A percentile compares a stretch with the other conserved stretches of the same genome.
Conservation (phyloP, 441 rosid genomes). For the Codiaeum variegatum region DNA sequence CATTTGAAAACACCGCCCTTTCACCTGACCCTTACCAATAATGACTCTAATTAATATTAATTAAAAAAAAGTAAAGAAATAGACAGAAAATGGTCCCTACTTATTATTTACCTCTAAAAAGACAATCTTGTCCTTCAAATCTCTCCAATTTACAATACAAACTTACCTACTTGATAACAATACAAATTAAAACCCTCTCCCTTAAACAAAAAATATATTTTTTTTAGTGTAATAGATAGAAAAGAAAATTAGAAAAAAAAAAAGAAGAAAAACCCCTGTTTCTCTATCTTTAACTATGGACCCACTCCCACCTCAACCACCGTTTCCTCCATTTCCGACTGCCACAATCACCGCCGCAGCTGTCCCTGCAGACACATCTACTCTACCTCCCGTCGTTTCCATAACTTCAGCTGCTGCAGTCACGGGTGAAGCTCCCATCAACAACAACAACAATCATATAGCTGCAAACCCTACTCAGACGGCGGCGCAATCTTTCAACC, state of each 20-base stretch:
- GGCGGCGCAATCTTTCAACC: conserved; percentile 19
- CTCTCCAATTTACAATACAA: neutral
- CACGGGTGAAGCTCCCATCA: conserved; percentile 3
- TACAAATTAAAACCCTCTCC: neutral
- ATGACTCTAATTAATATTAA: neutral
- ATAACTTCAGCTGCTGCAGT: conserved; percentile 10
- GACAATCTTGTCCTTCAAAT: neutral
- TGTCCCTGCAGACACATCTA: neutral
- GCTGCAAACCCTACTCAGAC: conserved; percentile 21
- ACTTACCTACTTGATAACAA: neutral
- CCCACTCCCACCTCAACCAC: conserved; percentile 4
- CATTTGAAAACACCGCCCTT: neutral
- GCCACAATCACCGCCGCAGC: neutral
- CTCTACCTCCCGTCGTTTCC: neutral
- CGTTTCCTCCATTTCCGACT: neutral
- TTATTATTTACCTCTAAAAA: neutral
- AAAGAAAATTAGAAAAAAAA: neutral
- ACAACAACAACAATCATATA: conserved; percentile 17
- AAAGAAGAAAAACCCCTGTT: neutral
- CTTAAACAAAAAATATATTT: neutral
- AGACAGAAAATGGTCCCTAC: neutral
- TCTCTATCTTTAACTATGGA: neutral
- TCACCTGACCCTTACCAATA: neutral
- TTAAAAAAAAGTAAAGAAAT: neutral
- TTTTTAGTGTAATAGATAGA: neutral